Percentiles rank a stretch among this genome's conserved stretches.
Conservation (phyloP, 148 eudicot species). For the Heliosperma pusillum region DNA sequence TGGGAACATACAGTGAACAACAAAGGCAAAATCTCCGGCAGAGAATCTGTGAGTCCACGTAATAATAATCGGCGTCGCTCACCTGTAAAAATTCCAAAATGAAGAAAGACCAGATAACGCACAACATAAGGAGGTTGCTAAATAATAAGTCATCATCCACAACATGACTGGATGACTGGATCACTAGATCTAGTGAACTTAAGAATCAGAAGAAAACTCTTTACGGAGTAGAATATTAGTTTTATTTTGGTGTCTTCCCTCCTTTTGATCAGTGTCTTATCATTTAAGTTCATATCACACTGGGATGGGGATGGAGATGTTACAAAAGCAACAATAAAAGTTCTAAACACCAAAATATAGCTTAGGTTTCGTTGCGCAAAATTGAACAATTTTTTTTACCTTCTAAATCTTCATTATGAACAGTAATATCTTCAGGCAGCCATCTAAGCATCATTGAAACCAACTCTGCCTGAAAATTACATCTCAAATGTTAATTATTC, state of each 20-base stretch:
- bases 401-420: conserved; percentile 98
- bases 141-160: not conserved
- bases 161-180: not conserved
- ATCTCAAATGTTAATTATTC: conserved; percentile 14
- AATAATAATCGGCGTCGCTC: conserved; percentile 81
- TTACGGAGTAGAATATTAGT: no score
- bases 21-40: conserved; percentile 83
- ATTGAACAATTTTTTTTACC: conserved; percentile 39
- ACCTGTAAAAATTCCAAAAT: conserved; percentile 45
- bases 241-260: no score
- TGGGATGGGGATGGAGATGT: no score
- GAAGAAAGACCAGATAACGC: conserved; percentile 5
- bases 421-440: conserved; percentile 98
- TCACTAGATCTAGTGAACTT: not conserved
- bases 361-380: not conserved
- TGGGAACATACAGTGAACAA: conserved; percentile 69
- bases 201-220: not conserved
- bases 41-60: conserved; percentile 83
- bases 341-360: not conserved
- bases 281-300: no score
- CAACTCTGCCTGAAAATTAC: conserved; percentile 71
- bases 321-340: not conserved
- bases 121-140: not conserved
- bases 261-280: no score
- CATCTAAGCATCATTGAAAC: conserved; percentile 94